A percentile compares a stretch with the other conserved stretches of the same genome.
Evolutionary conservation across 495 filamentous ascomycete species (phyloP).

Genomic region (Pseudomonodictys pantanalensis): DNA sequence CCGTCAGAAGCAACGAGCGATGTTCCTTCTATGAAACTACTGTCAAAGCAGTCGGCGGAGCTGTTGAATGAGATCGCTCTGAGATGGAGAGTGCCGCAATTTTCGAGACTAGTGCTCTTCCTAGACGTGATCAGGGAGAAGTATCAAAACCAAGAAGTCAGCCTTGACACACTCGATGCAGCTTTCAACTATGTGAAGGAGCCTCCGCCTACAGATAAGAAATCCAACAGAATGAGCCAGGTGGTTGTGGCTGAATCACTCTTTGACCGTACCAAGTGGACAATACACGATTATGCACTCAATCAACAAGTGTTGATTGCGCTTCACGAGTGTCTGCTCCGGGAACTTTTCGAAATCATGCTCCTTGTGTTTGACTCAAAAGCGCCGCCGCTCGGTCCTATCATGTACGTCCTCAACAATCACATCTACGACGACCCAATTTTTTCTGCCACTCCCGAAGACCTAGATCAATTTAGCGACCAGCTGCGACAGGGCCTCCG

Average conservation of each 20-base stretch:
- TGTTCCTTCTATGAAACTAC: slow-evolving; percentile 56
- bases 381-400: slow-evolving; percentile 68
- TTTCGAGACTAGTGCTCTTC: slow-evolving; percentile 75
- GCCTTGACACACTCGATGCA: slow-evolving; percentile 73
- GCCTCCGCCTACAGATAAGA: slow-evolving; percentile 56
- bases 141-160: slow-evolving; percentile 81
- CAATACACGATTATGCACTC: slow-evolving; percentile 68
- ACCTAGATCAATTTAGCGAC: slow-evolving; percentile 63
- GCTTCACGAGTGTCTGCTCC: slow-evolving; percentile 76
- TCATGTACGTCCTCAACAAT: slow-evolving; percentile 77
- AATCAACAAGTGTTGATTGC: slow-evolving; percentile 72
- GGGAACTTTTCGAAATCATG: slow-evolving; percentile 83
- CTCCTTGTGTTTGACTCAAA: slow-evolving; percentile 89
- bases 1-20: slow-evolving; percentile 53
- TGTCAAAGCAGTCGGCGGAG: slow-evolving; percentile 80
- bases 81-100: slow-evolving; percentile 87
- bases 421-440: slow-evolving; percentile 77
- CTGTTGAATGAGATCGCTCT: slow-evolving; percentile 79
- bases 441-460: slow-evolving; percentile 67
- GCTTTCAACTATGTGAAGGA: slow-evolving; percentile 81
- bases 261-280: slow-evolving; percentile 69
- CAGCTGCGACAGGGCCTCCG: slow-evolving; percentile 70
- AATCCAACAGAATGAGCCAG: slow-evolving; percentile 53
- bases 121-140: slow-evolving; percentile 82
- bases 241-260: slow-evolving; percentile 46